Conservation (phyloP, 1,284 basidiomycete genomes). For the Blastosporella zonata region DNA sequence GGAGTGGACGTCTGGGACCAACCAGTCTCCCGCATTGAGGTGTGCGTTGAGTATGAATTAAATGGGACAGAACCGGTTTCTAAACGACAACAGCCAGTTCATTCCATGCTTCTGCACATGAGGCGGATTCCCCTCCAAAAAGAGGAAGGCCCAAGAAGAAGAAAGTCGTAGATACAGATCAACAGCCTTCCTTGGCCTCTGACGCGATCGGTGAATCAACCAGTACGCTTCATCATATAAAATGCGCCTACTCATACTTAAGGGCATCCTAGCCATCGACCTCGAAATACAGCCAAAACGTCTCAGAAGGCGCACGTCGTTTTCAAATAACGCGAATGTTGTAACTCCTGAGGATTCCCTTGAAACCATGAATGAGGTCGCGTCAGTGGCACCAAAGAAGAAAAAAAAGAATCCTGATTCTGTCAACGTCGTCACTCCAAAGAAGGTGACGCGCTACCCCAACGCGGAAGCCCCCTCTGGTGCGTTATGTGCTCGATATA, state of each 20-base stretch:
- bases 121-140: conserved; percentile 2
- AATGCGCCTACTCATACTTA: neutral
- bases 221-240: conserved; percentile 4
- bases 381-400: neutral
- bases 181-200: neutral
- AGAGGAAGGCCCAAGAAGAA: conserved; percentile 1
- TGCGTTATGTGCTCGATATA: neutral
- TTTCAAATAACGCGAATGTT: neutral
- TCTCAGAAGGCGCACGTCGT: conserved; percentile 5
- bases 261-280: neutral
- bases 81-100: conserved; percentile 1
- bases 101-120: neutral
- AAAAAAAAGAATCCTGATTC: conserved; percentile 7
- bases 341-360: neutral
- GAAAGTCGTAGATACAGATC: neutral
- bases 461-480: neutral
- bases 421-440: neutral
- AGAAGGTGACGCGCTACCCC: neutral
- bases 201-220: neutral
- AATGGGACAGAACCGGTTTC: neutral
- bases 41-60: neutral
- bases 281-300: conserved; percentile 14
- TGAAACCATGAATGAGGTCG: neutral
- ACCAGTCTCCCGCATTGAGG: neutral
- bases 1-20: conserved; percentile 25